A percentile compares a stretch with the other conserved stretches of the same genome.
Conservation (phyloP, 306 rosid species). For the Hippophae tibetana region DNA sequence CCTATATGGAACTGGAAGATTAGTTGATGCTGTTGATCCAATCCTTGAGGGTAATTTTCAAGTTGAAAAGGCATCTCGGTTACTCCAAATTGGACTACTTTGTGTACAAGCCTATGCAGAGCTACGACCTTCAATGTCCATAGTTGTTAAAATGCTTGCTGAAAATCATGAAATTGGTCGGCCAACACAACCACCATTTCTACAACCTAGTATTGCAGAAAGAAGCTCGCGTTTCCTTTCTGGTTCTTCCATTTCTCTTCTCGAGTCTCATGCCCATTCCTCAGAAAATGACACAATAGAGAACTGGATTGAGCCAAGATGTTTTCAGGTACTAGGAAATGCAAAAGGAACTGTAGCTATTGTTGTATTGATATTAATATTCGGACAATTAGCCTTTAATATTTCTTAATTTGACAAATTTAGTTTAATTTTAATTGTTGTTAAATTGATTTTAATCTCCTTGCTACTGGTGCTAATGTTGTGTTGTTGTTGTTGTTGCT, state of each 20-base stretch:
- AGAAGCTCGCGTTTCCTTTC: neutral
- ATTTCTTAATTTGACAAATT: too few relatives aligned
- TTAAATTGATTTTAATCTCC: too few relatives aligned
- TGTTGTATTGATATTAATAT: too few relatives aligned
- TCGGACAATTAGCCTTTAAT: too few relatives aligned
- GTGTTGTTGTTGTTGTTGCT: too few relatives aligned
- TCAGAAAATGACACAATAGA: conserved; percentile 27
- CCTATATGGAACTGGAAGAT: conserved; percentile 25
- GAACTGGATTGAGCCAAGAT: conserved; percentile 36
- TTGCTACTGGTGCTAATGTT: too few relatives aligned
- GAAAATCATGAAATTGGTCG: conserved; percentile 26
- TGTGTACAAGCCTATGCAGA: conserved; percentile 52
- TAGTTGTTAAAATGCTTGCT: conserved; percentile 19
- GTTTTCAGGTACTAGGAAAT: neutral
- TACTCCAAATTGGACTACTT: conserved; percentile 41
- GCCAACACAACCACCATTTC: conserved; percentile 50
- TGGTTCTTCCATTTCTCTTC: conserved; percentile 1
- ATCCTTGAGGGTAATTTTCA: conserved; percentile 21
- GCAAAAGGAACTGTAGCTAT: too few relatives aligned
- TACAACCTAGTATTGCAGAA: conserved; percentile 19
- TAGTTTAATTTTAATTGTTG: too few relatives aligned
- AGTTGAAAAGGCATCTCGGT: conserved; percentile 27
- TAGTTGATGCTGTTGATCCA: conserved; percentile 30
- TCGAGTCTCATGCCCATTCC: conserved; percentile 14
- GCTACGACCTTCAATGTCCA: conserved; percentile 21